Base-by-base conservation (phyloP, 257 asterid species). In the Przewalskia tangutica region DNA sequence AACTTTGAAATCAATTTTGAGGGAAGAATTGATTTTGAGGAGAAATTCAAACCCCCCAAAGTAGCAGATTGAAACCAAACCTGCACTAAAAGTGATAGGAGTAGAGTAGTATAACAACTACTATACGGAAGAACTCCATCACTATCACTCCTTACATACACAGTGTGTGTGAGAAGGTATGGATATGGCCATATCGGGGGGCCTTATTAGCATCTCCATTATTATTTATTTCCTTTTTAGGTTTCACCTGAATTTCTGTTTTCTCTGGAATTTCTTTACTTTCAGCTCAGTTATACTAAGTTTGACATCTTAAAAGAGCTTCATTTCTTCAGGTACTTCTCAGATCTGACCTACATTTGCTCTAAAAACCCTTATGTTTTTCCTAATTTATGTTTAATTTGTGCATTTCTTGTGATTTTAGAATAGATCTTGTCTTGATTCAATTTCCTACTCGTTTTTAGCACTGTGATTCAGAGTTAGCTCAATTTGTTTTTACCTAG, bases 311-410 rank as follows among this genome's bases (percentile, higher is more conserved):
- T 75, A 79, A 46, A 2, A 75, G 42, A 42, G 44, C 81, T 79
- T 81, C 68, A 20, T 5, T 81, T 88, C 76, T 76, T 75, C 84
- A 86, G 93, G 97, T 89, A 80, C 83, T 67, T 85, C 81, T 84
- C 91, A 94, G 97, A 91, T 94, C 98, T 94, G 92, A 86, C 23
- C 86, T 82, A 73, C 92, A 86, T 89, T 71, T 86, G 63, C 80
- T 20, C 86, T 50, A 48, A 23, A 53, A 81, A 59, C 67, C 53
- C 83, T n/a, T n/a, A n/a, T 68, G 6, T 44, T 44, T 44, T 46
- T 1, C 34, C 56, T 71, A 46, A 46, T 46, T 3, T 46, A 3
- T 46, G 9, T 46, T 7, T 73, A 48, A 48, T 73, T 48, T 48
- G 32, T 73, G 60, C 44, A 77, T 86, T 55, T 84, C 20, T 64